phyloP scores from a whole-genome alignment of 2,329 filamentous ascomycete species.

The Verticillium alfalfae region DNA sequence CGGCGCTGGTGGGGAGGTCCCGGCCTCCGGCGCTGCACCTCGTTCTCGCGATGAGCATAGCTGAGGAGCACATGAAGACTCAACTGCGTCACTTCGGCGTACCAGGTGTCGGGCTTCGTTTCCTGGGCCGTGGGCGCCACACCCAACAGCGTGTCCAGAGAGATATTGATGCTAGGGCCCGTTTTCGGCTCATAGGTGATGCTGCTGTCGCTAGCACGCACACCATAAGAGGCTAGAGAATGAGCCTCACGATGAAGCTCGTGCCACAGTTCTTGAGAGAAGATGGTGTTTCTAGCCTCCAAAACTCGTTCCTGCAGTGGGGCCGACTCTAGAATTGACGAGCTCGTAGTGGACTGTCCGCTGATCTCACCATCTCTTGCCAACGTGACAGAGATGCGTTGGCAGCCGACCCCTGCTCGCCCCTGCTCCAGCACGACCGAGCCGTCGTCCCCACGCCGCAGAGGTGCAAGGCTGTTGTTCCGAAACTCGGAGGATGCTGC shows the following conservation, averaged over 20 bases:
- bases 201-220: constrained; percentile 55
- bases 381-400: constrained; percentile 64
- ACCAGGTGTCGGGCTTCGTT: constrained; percentile 32
- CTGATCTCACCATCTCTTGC: constrained; percentile 49
- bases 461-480: constrained; percentile 71
- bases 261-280: constrained; percentile 83
- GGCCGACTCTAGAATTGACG: constrained; percentile 49
- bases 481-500: constrained; percentile 52
- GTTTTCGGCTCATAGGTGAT: constrained; percentile 51
- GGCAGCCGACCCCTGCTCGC: constrained; percentile 40
- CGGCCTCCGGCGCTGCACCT: constrained; percentile 61
- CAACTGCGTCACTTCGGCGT: constrained; percentile 62
- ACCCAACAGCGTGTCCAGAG: constrained; percentile 17
- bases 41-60: constrained; percentile 72
- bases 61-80: constrained; percentile 71
- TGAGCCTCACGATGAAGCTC: constrained; percentile 82
- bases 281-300: constrained; percentile 72
- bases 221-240: constrained; percentile 62
- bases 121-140: constrained; percentile 12
- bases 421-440: constrained; percentile 67
- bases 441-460: constrained; percentile 71
- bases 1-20: constrained; percentile 30
- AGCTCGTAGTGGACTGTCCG: constrained; percentile 49
- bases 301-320: constrained; percentile 64
- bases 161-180: constrained; percentile 53